A percentile compares a stretch with the other conserved stretches of the same genome.
Evolutionary conservation across 148 eudicot genomes (phyloP).

Genomic region (Persicaria tinctoria): DNA sequence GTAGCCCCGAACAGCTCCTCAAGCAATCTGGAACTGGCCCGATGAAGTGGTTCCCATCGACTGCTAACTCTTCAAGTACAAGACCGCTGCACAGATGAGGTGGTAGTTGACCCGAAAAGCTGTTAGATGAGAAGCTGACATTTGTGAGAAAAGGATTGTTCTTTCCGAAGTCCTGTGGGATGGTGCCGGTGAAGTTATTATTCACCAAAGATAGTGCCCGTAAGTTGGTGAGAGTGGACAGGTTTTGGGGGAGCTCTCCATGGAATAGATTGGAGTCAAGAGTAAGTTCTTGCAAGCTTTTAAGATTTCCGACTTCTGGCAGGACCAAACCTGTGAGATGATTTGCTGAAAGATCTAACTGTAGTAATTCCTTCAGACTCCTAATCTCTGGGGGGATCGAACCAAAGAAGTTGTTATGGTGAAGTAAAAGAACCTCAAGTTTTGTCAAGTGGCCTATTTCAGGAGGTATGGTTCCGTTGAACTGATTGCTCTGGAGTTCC

Average conservation of each 20-base stretch:
- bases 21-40: conserved; percentile 66
- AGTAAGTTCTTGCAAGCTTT: conserved; percentile 34
- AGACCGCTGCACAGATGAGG: conserved; percentile 54
- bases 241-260: conserved; percentile 31
- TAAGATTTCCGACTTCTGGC: conserved; percentile 43
- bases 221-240: conserved; percentile 39
- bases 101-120: conserved; percentile 65
- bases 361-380: conserved; percentile 24
- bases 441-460: conserved; percentile 17
- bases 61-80: conserved; percentile 37
- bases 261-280: conserved; percentile 44
- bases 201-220: conserved; percentile 31
- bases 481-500: conserved; percentile 24
- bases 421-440: conserved; percentile 16
- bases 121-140: conserved; percentile 51
- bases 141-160: conserved; percentile 27
- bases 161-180: conserved; percentile 51
- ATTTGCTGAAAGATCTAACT: conserved; percentile 43
- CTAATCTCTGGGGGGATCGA: conserved; percentile 48
- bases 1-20: conserved; percentile 52
- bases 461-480: not conserved
- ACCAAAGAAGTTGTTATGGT: conserved; percentile 45
- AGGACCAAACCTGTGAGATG: conserved; percentile 50
- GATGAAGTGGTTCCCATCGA: conserved; percentile 45
- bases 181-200: conserved; percentile 43